These are phyloP conservation scores for Vitis cinerea DNA, from an alignment of 164 flowering plant species.

Conservation along the genomic window DNA sequence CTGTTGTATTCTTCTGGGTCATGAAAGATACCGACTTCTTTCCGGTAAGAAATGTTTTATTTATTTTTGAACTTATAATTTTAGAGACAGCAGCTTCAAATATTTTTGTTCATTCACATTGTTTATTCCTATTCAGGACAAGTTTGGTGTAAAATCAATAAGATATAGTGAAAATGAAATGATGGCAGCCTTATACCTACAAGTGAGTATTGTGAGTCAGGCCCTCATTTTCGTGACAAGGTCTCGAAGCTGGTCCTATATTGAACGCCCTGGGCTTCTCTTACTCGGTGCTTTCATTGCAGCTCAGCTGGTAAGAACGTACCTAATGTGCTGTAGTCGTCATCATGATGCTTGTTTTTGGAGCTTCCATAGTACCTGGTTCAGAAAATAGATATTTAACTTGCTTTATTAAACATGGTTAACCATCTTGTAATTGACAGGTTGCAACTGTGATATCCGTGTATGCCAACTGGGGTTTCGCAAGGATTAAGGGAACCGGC, in stretches of 20 bases:
- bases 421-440: conserved; percentile 17
- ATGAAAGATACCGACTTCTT: conserved; percentile 42
- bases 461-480: conserved; percentile 53
- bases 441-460: conserved; percentile 51
- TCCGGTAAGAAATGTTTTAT: conserved; percentile 23
- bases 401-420: background rate
- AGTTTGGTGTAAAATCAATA: conserved; percentile 38
- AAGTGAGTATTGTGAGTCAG: conserved; percentile 58
- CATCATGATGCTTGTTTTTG: background rate
- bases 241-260: conserved; percentile 58
- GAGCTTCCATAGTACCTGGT: background rate
- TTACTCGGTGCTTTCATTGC: conserved; percentile 36
- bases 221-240: conserved; percentile 56
- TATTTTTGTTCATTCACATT: background rate
- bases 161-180: conserved; percentile 22
- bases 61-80: background rate
- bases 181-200: conserved; percentile 58
- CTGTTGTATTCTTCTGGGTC: conserved; percentile 48
- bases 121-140: conserved; percentile 26
- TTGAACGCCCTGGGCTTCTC: conserved; percentile 57
- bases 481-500: conserved; percentile 37
- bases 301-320: conserved; percentile 47
- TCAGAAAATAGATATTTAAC: background rate
- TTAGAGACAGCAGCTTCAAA: background rate
- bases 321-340: background rate